phyloP scores from a whole-genome alignment of 305 asterid species.

The Ilex paraguariensis region DNA sequence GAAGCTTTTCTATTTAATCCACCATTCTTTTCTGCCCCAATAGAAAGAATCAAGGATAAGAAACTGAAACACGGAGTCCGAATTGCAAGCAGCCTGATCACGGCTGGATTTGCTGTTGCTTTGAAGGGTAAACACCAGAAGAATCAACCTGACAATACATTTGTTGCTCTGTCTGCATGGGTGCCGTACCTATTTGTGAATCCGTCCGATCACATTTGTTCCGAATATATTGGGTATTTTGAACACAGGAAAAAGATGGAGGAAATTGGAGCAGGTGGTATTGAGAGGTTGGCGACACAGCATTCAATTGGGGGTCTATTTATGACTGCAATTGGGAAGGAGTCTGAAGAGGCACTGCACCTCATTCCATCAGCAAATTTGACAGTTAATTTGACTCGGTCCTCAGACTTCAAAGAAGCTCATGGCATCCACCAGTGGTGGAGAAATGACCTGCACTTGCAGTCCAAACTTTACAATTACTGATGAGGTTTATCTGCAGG shows the following conservation, averaged over 20 bases:
- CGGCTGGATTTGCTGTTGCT: constrained; percentile 96
- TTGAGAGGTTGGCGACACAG: constrained; percentile 78
- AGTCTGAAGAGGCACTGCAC: constrained; percentile 66
- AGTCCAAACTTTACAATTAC: constrained; percentile 43
- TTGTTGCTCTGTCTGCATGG: constrained; percentile 59
- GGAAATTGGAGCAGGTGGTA: constrained; percentile 67
- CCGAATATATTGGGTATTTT: constrained; percentile 86
- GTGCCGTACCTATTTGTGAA: constrained; percentile 64
- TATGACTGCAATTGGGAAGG: constrained; percentile 61
- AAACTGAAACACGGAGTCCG: constrained; percentile 76
- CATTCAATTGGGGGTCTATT: constrained; percentile 81
- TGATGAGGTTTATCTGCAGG: constrained; percentile 4
- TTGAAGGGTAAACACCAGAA: constrained; percentile 39
- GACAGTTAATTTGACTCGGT: constrained; percentile 48
- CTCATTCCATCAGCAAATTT: constrained; percentile 83
- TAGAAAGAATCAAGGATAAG: constrained; percentile 69
- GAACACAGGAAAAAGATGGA: constrained; percentile 86
- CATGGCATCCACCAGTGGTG: constrained; percentile 99
- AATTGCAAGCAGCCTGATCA: constrained; percentile 74
- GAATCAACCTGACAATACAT: constrained; percentile 33
- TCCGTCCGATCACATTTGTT: constrained; percentile 69
- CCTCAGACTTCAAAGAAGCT: constrained; percentile 66
- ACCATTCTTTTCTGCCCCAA: constrained; percentile 88
- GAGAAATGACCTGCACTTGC: constrained; percentile 53
- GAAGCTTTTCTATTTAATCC: constrained; percentile 78